Percentiles rank a stretch among this genome's conserved stretches.
phyloP scores from a whole-genome alignment of 1,139 yeast species.

The Geotrichum fermentans region DNA sequence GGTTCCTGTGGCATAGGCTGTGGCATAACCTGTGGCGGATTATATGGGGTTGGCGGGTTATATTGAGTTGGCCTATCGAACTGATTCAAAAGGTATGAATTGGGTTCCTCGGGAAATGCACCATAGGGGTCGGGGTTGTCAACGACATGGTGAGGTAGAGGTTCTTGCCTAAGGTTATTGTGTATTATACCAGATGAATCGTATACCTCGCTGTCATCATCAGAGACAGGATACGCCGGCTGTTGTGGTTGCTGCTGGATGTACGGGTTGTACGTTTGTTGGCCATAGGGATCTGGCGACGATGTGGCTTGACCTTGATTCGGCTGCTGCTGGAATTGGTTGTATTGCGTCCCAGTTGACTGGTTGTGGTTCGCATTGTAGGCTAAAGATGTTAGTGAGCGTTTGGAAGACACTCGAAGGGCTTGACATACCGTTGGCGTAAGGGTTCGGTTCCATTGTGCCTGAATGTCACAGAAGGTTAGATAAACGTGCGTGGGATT shows the following conservation, averaged over 20 bases:
- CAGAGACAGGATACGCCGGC: background rate
- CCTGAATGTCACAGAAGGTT: background rate
- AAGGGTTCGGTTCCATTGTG: constrained; percentile 1
- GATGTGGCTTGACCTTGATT: background rate
- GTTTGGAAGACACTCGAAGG: background rate
- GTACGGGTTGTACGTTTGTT: constrained; percentile 10
- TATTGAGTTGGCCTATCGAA: constrained; percentile 24
- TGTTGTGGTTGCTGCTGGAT: background rate
- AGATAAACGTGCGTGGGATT: background rate
- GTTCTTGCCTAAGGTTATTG: background rate
- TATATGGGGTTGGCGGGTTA: constrained; percentile 1
- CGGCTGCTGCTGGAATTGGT: constrained; percentile 5
- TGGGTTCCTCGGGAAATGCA: constrained; percentile 23
- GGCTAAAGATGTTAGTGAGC: background rate
- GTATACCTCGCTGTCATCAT: constrained; percentile 16
- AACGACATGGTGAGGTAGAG: background rate
- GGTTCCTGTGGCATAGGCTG: background rate
- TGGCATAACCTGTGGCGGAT: constrained; percentile 8
- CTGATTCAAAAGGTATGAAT: constrained; percentile 26
- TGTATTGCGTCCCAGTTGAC: constrained; percentile 1
- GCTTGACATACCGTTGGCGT: background rate
- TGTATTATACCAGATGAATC: constrained; percentile 17
- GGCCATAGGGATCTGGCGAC: constrained; percentile 2
- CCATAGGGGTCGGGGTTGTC: constrained; percentile 6
- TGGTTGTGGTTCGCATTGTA: constrained; percentile 6